Evolutionary conservation across 2,329 filamentous ascomycete genomes (phyloP), one percentile per base, ranked within the genome.

Genomic region (Clonostachys chloroleuca): DNA sequence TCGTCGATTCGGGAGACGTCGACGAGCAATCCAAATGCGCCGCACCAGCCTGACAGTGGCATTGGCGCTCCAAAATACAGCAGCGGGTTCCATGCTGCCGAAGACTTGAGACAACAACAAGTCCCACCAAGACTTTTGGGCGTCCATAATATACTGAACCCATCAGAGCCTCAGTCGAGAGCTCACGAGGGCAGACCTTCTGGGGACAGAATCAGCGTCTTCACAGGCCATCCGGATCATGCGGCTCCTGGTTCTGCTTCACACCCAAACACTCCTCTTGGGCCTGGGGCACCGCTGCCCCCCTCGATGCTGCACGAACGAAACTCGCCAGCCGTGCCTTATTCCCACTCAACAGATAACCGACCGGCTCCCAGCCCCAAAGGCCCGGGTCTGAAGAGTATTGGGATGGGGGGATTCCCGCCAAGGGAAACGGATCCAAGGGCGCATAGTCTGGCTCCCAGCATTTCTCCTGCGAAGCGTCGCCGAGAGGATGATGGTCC

Each of bases 141-240:
- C 8, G 67, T 70, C 43, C 62, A 64, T 45, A 68, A 62, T 24
- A 63, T 70, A 9, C 55, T 70, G 49, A 69, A 70, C 49, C 65
- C 67, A 34, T 47, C 65, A 9, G 65, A 66, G 36, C 14, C 36
- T 39, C 36, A 39, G 36, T 18, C 14, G 9, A 39, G 36, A 12
- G 14, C 36, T 39, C 36, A 39, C 12, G 17, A 18, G 36, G 36
- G 36, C 36, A 39, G 14, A 18, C 36, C 17, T 39, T 18, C 14
- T 39, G 14, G 17, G 12, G 36, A 18, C 36, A 39, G 17, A n/a
- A 39, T 39, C 14, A 18, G 36, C 12, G 17, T n/a, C 36, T 18
- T 39, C 36, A 39, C 14, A 10, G 24, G 24, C 24, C 24, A 30
- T 30, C 24, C 36, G 13, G 36, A n/a, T 39, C 36, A n/a, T 39